Evolutionary conservation across 1,284 basidiomycete genomes (phyloP).

Genomic region (Pisolithus thermaeus): DNA sequence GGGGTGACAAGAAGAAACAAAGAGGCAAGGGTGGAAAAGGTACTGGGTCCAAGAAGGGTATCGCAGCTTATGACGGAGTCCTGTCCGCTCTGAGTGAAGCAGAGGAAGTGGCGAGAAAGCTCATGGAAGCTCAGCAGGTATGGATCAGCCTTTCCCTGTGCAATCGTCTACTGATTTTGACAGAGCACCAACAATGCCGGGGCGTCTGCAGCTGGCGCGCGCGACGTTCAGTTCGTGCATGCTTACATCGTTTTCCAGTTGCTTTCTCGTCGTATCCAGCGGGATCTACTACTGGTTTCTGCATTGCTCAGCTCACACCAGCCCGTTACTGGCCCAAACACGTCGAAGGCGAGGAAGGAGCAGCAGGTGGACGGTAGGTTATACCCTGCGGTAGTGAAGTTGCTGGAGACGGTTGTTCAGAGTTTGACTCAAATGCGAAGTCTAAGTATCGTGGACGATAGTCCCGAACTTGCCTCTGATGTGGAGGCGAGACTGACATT

Average conservation of each 20-base stretch:
- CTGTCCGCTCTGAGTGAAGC: conserved; percentile 83
- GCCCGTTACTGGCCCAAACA: conserved; percentile 18
- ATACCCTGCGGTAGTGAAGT: conserved; percentile 81
- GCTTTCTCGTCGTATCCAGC: conserved; percentile 78
- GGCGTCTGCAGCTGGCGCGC: conserved; percentile 38
- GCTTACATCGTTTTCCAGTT: conserved; percentile 84
- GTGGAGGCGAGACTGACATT: conserved; percentile 73
- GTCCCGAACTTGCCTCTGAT: conserved; percentile 70
- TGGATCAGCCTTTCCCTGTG: conserved; percentile 6
- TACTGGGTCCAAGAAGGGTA: conserved; percentile 57
- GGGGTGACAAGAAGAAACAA: conserved; percentile 28
- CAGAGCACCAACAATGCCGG: conserved; percentile 15
- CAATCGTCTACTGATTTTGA: not conserved
- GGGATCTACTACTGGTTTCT: conserved; percentile 78
- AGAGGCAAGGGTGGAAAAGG: conserved; percentile 35
- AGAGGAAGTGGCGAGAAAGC: conserved; percentile 73
- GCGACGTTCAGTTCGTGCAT: conserved; percentile 79
- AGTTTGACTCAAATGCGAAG: conserved; percentile 77
- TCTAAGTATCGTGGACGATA: conserved; percentile 83
- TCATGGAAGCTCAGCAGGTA: conserved; percentile 77
- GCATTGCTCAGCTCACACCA: conserved; percentile 48
- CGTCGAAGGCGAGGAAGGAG: conserved; percentile 39
- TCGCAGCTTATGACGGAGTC: conserved; percentile 81
- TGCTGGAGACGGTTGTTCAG: conserved; percentile 82
- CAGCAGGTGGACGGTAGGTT: conserved; percentile 59